A percentile compares a stretch with the other conserved stretches of the same genome.
phyloP scores from a whole-genome alignment of 768 basidiomycete species.

The Boletus speciosus region DNA sequence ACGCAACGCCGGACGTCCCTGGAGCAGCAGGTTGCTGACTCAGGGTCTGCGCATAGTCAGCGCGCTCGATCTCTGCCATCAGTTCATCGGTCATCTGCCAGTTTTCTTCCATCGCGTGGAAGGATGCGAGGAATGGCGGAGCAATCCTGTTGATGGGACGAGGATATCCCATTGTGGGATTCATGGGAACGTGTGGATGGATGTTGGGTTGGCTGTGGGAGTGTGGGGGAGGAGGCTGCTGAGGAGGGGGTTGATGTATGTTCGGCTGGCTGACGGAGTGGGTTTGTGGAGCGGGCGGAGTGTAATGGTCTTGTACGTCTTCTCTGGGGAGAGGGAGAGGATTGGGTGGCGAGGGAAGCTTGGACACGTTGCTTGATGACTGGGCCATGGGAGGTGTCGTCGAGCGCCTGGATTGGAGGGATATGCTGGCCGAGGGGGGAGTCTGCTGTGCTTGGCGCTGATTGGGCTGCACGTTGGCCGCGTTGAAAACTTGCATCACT shows the following conservation, averaged over 20 bases:
- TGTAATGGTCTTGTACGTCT: conserved; percentile 39
- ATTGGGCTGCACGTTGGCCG: conserved; percentile 33
- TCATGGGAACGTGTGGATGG: conserved; percentile 25
- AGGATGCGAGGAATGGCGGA: conserved; percentile 54
- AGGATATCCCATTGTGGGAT: conserved; percentile 49
- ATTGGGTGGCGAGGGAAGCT: conserved; percentile 29
- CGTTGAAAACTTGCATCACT: conserved; percentile 49
- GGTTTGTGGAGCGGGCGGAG: conserved; percentile 39
- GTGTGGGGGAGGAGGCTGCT: conserved; percentile 35
- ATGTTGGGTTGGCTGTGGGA: conserved; percentile 28
- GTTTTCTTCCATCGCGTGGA: conserved; percentile 50
- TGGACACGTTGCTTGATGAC: conserved; percentile 30
- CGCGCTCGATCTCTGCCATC: conserved; percentile 67
- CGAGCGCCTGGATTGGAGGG: conserved; percentile 34
- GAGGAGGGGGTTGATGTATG: conserved; percentile 34
- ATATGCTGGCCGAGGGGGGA: conserved; percentile 31
- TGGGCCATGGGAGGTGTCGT: conserved; percentile 34
- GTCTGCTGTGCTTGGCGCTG: conserved; percentile 38
- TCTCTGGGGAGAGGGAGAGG: background rate
- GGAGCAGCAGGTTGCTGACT: conserved; percentile 39
- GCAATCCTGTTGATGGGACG: conserved; percentile 59
- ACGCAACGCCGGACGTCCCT: conserved; percentile 42
- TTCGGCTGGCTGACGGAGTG: conserved; percentile 31
- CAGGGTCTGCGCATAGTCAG: conserved; percentile 60
- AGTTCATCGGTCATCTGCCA: conserved; percentile 71